Conservation (phyloP, 2,329 filamentous ascomycete species). For the Aspergillus fumigatus region DNA sequence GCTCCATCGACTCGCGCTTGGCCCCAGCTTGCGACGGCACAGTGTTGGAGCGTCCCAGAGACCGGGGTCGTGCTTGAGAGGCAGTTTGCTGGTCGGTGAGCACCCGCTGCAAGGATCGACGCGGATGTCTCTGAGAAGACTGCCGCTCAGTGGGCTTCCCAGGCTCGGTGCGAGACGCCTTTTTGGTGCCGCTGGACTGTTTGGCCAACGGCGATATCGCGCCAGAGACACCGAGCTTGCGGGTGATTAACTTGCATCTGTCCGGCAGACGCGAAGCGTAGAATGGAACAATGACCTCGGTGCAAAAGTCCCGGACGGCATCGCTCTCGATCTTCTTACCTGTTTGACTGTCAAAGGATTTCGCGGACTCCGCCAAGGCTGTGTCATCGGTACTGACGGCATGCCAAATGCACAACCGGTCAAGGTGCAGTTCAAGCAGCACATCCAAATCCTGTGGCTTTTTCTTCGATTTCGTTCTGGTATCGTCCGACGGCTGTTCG, state of each 20-base stretch:
- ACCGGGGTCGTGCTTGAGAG: slow-evolving; percentile 32
- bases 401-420: slow-evolving; percentile 50
- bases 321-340: slow-evolving; percentile 39
- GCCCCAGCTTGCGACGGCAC: slow-evolving; percentile 35
- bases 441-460: slow-evolving; percentile 38
- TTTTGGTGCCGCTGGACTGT: slow-evolving; percentile 28
- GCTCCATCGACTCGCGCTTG: slow-evolving; percentile 41
- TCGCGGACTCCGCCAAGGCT: slow-evolving; percentile 23
- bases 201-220: slow-evolving; percentile 34
- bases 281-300: slow-evolving; percentile 48
- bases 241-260: slow-evolving; percentile 43
- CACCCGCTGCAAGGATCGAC: slow-evolving; percentile 43
- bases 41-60: slow-evolving; percentile 40
- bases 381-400: slow-evolving; percentile 41
- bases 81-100: slow-evolving; percentile 41
- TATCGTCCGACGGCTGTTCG: slow-evolving; percentile 12
- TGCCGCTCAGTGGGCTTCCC: slow-evolving; percentile 30
- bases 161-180: slow-evolving; percentile 25
- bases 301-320: slow-evolving; percentile 47
- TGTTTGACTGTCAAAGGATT: slow-evolving; percentile 24
- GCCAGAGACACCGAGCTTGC: slow-evolving; percentile 44
- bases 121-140: slow-evolving; percentile 22
- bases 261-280: slow-evolving; percentile 46
- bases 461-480: slow-evolving; percentile 31
- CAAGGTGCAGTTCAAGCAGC: slow-evolving; percentile 45